These are phyloP conservation scores for Grosmannia serpens DNA, from an alignment of 2,329 filamentous ascomycete genomes.

Conservation along the genomic window DNA sequence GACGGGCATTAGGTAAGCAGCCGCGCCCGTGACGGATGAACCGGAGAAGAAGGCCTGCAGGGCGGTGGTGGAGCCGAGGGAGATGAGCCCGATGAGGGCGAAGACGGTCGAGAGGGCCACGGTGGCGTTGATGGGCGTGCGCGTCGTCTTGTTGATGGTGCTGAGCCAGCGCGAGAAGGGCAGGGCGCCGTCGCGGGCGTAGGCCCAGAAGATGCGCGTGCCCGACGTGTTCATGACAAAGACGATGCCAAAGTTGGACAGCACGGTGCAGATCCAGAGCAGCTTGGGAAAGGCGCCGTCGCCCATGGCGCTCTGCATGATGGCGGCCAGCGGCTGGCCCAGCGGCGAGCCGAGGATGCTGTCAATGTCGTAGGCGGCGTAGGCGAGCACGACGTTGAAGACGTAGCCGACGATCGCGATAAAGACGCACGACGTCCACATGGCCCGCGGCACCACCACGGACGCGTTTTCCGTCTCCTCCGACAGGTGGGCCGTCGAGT, in stretches of 20 bases:
- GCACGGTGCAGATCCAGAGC: conserved; percentile 3
- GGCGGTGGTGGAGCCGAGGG: not conserved
- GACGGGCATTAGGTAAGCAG: conserved; percentile 4
- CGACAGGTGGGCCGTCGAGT: conserved; percentile 1
- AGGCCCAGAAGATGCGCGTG: conserved; percentile 4
- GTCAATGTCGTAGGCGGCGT: conserved; percentile 2
- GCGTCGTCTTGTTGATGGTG: not conserved
- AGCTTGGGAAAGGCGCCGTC: not conserved
- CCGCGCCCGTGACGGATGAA: conserved; percentile 1
- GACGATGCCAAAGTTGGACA: conserved; percentile 7
- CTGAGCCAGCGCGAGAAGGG: conserved; percentile 1
- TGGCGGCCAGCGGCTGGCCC: conserved; percentile 4
- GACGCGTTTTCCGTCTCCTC: conserved; percentile 5
- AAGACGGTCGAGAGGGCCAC: not conserved
- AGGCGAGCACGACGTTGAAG: conserved; percentile 4
- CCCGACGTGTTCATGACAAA: conserved; percentile 6
- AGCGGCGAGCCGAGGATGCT: conserved; percentile 3
- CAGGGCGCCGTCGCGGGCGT: conserved; percentile 5
- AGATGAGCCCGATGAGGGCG: conserved; percentile 4
- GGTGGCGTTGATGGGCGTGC: conserved; percentile 3
- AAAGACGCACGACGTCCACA: conserved; percentile 4
- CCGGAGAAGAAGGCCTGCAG: conserved; percentile 5
- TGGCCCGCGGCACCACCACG: conserved; percentile 1
- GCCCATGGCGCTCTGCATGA: conserved; percentile 1
- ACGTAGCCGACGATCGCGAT: conserved; percentile 1